Conservation (phyloP, 208 protist species). For the Trypanosomatidae sp. region DNA sequence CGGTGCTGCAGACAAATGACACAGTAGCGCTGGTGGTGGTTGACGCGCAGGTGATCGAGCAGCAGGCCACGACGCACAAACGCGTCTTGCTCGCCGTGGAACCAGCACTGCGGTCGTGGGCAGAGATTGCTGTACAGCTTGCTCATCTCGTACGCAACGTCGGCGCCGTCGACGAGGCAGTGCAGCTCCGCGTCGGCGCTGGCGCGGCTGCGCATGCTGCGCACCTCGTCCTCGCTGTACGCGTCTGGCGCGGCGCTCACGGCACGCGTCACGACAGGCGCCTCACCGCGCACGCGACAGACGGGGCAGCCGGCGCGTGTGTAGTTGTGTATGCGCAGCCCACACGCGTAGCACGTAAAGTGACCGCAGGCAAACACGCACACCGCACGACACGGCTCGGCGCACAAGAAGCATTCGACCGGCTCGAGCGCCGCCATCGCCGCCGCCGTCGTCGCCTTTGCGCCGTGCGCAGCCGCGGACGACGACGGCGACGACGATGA, state of each 20-base stretch:
- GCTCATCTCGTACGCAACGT: conserved; percentile 30
- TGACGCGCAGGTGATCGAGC: conserved; percentile 45
- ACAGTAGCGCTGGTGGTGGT: conserved; percentile 66
- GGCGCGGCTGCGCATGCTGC: conserved; percentile 8
- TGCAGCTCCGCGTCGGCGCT: conserved; percentile 21
- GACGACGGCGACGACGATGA: too few relatives aligned
- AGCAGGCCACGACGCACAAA: conserved; percentile 45
- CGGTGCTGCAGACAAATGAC: conserved; percentile 53
- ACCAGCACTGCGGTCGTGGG: conserved; percentile 56
- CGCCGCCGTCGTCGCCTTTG: neutral
- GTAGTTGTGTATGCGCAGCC: conserved; percentile 60
- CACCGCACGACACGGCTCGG: conserved; percentile 40
- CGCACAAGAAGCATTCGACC: conserved; percentile 78
- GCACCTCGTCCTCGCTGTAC: conserved; percentile 42
- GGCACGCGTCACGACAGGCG: conserved; percentile 34
- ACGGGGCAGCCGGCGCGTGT: conserved; percentile 43
- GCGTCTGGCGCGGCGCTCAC: conserved; percentile 30
- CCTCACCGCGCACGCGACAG: conserved; percentile 29
- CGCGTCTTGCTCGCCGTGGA: conserved; percentile 46
- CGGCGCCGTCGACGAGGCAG: conserved; percentile 36
- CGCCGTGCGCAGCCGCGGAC: conserved; percentile 4
- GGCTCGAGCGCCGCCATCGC: conserved; percentile 4
- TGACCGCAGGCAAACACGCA: conserved; percentile 75
- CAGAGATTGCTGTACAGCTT: conserved; percentile 70
- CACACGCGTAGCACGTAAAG: conserved; percentile 72